These are phyloP conservation scores for Rubia yunnanensis DNA, from an alignment of 257 asterid genomes.

Conservation along the genomic window DNA sequence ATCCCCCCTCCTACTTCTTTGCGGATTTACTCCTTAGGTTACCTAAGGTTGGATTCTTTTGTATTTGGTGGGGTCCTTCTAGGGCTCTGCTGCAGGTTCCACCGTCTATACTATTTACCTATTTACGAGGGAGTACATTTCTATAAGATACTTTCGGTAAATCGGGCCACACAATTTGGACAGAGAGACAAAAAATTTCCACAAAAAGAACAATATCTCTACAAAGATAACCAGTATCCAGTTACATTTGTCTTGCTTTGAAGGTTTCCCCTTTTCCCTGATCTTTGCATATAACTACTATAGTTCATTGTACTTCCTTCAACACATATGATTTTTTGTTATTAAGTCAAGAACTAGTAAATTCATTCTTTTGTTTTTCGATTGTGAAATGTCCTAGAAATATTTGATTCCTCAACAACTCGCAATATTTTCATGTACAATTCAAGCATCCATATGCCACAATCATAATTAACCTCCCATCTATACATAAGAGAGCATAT, in stretches of 20 bases:
- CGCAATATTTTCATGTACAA: conserved; percentile 12
- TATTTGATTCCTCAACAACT: not conserved
- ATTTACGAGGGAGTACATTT: no score
- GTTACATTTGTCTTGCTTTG: no score
- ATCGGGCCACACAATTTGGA: not conserved
- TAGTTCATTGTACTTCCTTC: not conserved
- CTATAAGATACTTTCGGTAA: not conserved
- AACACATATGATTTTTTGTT: not conserved
- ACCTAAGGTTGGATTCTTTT: no score
- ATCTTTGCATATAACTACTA: not conserved
- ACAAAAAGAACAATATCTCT: not conserved
- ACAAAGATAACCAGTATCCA: not conserved
- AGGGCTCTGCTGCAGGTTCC: no score
- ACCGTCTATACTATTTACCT: no score
- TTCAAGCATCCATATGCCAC: conserved; percentile 43
- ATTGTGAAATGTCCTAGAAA: not conserved
- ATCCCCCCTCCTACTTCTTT: no score
- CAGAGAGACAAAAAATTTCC: not conserved
- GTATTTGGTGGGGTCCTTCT: no score
- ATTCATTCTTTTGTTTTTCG: not conserved
- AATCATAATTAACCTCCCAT: conserved; percentile 55
- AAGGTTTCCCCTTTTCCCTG: no score
- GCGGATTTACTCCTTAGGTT: no score
- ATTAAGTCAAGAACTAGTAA: not conserved
- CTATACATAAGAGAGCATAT: conserved; percentile 61